Percentiles rank a stretch among this genome's conserved stretches.
phyloP scores from a whole-genome alignment of 495 filamentous ascomycete species.

The Xylaria sp. region DNA sequence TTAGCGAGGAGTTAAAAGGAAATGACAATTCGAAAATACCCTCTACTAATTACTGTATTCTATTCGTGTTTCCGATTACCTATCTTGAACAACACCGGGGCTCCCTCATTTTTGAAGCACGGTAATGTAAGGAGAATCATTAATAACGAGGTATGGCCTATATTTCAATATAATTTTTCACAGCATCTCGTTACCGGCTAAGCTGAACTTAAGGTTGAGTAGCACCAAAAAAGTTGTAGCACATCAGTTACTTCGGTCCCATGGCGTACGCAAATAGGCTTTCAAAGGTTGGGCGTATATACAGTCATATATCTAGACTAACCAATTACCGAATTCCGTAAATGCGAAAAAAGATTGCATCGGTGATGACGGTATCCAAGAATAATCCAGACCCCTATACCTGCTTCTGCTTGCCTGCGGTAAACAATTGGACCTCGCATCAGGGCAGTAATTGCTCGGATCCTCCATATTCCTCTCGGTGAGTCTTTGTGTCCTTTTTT shows the following conservation, averaged over 20 bases:
- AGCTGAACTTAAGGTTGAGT: background rate
- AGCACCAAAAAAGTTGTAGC: no score
- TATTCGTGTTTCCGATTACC: background rate
- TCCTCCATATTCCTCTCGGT: no score
- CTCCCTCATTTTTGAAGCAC: no score
- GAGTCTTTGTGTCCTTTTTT: no score
- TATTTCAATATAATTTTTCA: background rate
- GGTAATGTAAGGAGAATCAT: background rate
- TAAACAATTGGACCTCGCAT: background rate
- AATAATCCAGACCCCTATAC: no score
- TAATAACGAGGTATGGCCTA: background rate
- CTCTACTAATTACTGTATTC: background rate
- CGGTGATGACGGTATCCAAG: background rate
- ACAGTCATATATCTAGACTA: background rate
- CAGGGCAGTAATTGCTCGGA: no score
- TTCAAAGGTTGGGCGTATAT: background rate
- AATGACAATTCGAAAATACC: conserved; percentile 5
- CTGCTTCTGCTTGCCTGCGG: no score
- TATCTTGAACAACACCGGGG: background rate
- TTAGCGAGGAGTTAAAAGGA: conserved; percentile 25
- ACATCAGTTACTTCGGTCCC: background rate
- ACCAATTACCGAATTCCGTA: background rate
- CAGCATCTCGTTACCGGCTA: background rate
- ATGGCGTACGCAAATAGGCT: background rate
- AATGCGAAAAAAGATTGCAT: background rate